A percentile compares a stretch with the other conserved stretches of the same genome.
Conservation (phyloP, 192 early-diverging fungal genomes). For the Backusella tarrabulga region DNA sequence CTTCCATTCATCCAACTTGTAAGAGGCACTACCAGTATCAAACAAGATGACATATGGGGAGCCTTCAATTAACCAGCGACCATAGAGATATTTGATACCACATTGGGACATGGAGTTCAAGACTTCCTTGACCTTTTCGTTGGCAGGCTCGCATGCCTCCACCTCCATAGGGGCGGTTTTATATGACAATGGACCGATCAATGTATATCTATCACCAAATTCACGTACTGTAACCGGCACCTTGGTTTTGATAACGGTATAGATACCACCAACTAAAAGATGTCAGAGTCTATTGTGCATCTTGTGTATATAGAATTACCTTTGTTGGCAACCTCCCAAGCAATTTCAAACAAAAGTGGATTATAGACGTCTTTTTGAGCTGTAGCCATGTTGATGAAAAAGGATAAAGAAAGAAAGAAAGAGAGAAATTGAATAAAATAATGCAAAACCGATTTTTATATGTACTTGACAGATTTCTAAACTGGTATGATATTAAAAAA, state of each 20-base stretch:
- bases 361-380: slow-evolving; percentile 25
- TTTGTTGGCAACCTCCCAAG: slow-evolving; percentile 99
- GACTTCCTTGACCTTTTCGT: slow-evolving; percentile 61
- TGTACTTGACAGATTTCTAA: not conserved
- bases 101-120: slow-evolving; percentile 67
- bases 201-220: slow-evolving; percentile 90
- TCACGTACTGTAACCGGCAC: slow-evolving; percentile 93
- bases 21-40: slow-evolving; percentile 73
- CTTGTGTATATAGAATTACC: slow-evolving; percentile 40
- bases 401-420: not conserved
- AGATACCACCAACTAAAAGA: slow-evolving; percentile 90
- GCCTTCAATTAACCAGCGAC: slow-evolving; percentile 95
- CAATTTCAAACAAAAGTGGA: slow-evolving; percentile 83
- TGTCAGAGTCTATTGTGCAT: not conserved
- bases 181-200: slow-evolving; percentile 89
- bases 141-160: slow-evolving; percentile 73
- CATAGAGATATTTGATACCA: slow-evolving; percentile 84
- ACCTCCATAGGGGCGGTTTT: slow-evolving; percentile 90
- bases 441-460: not conserved
- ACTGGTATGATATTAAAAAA: not conserved
- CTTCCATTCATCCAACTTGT: slow-evolving; percentile 94
- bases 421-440: not conserved
- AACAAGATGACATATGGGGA: slow-evolving; percentile 88
- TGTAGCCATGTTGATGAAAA: not conserved
- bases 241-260: slow-evolving; percentile 98